These are phyloP conservation scores for Fusarium foetens DNA, from an alignment of 2,329 filamentous ascomycete genomes.

Conservation along the genomic window DNA sequence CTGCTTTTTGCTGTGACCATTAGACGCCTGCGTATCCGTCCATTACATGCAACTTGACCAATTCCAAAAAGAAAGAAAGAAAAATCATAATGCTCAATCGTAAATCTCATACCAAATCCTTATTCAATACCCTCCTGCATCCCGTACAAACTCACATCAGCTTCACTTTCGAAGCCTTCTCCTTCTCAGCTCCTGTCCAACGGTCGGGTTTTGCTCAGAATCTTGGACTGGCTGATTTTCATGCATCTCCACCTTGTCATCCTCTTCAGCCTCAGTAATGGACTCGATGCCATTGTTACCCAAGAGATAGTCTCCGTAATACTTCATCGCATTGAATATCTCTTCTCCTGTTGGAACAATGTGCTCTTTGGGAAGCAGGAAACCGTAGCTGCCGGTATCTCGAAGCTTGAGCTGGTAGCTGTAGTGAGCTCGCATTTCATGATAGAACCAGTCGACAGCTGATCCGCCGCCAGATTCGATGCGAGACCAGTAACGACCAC, in stretches of 20 bases:
- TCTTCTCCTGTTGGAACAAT: slow-evolving; percentile 93
- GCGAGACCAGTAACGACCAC: slow-evolving; percentile 49
- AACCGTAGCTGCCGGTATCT: slow-evolving; percentile 94
- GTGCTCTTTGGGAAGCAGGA: slow-evolving; percentile 84
- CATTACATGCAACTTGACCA: slow-evolving; percentile 6
- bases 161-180: slow-evolving; percentile 44
- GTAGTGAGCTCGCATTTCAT: slow-evolving; percentile 82
- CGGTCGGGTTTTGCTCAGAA: slow-evolving; percentile 24
- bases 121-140: slow-evolving; percentile 3
- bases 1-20: slow-evolving; percentile 26
- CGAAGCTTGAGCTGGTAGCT: slow-evolving; percentile 95
- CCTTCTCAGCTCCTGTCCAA: slow-evolving; percentile 47
- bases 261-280: slow-evolving; percentile 39
- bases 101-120: slow-evolving; percentile 18
- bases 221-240: background rate
- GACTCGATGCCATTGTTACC: slow-evolving; percentile 74
- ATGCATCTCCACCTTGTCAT: slow-evolving; percentile 28
- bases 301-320: slow-evolving; percentile 82
- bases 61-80: background rate
- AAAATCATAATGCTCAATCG: slow-evolving; percentile 31
- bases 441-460: slow-evolving; percentile 95
- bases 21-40: slow-evolving; percentile 28
- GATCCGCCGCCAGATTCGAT: slow-evolving; percentile 84
- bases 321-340: slow-evolving; percentile 82
- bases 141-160: background rate